These are phyloP conservation scores for Erodium trifolium DNA, from an alignment of 441 rosid genomes.

Conservation along the genomic window DNA sequence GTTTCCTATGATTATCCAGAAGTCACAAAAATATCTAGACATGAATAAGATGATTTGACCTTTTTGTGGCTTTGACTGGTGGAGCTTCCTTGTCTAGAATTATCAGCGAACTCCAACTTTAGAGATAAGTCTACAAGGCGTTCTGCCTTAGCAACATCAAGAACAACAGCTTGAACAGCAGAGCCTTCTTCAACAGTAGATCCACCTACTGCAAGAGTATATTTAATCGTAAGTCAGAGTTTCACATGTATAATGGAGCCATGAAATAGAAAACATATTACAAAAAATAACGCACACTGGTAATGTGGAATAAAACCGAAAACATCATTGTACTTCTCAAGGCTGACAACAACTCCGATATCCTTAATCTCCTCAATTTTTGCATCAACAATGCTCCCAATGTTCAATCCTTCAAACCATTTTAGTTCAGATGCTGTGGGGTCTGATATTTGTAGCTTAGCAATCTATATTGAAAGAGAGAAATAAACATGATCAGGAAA, in stretches of 20 bases:
- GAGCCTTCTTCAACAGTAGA: slow-evolving; percentile 45
- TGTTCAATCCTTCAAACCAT: slow-evolving; percentile 66
- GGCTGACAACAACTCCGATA: slow-evolving; percentile 70
- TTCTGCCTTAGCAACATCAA: slow-evolving; percentile 76
- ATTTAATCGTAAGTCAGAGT: slow-evolving; percentile 17
- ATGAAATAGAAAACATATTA: slow-evolving; percentile 2
- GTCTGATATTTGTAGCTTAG: slow-evolving; percentile 47
- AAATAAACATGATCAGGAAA: background rate
- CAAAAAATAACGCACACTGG: slow-evolving; percentile 51
- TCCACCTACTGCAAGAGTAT: slow-evolving; percentile 54
- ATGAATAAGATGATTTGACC: slow-evolving; percentile 35
- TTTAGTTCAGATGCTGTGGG: slow-evolving; percentile 33
- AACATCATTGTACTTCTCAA: slow-evolving; percentile 51
- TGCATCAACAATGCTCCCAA: slow-evolving; percentile 67
- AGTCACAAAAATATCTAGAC: background rate
- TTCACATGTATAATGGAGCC: slow-evolving; percentile 8
- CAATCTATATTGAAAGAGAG: slow-evolving; percentile 42
- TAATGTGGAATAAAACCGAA: slow-evolving; percentile 73
- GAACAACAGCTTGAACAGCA: slow-evolving; percentile 61
- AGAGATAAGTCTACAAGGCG: slow-evolving; percentile 81
- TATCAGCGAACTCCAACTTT: slow-evolving; percentile 57
- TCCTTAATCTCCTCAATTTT: slow-evolving; percentile 69
- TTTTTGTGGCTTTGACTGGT: slow-evolving; percentile 36
- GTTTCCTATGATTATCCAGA: background rate
- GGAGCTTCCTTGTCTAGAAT: slow-evolving; percentile 31